phyloP scores from a whole-genome alignment of 139 green algal genomes.

The Limnomonas spitsbergensis region DNA sequence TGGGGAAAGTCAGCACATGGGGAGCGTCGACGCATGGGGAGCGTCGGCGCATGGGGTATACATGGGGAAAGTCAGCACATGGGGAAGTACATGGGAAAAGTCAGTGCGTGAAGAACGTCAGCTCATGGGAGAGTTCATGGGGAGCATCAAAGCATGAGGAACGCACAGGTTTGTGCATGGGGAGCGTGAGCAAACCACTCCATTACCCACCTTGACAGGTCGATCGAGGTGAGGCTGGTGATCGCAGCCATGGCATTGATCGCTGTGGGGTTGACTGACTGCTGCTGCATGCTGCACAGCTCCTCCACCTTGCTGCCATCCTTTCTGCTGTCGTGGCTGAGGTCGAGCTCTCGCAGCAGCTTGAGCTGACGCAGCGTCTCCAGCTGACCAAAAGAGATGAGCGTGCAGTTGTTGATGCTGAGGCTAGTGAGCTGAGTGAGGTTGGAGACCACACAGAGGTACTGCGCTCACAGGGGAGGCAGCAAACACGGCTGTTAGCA shows the following conservation, averaged over 20 bases:
- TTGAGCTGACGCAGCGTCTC: constrained; percentile 12
- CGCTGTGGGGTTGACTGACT: constrained; percentile 10
- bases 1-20: too few relatives aligned
- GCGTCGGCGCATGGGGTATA: too few relatives aligned
- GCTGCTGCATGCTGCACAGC: not conserved
- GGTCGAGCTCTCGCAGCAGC: constrained; percentile 31
- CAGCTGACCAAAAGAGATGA: constrained; percentile 19
- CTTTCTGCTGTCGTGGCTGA: constrained; percentile 23
- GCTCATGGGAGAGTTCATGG: too few relatives aligned
- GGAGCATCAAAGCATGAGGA: too few relatives aligned
- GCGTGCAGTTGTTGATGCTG: constrained; percentile 26
- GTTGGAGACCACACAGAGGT: constrained; percentile 12
- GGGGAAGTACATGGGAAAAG: too few relatives aligned
- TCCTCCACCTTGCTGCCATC: not conserved
- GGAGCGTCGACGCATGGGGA: too few relatives aligned
- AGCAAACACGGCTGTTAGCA: not conserved
- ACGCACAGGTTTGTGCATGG: too few relatives aligned
- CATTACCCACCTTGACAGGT: constrained; percentile 23
- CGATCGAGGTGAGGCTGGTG: constrained; percentile 28
- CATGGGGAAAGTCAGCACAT: too few relatives aligned
- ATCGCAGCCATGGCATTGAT: constrained; percentile 22
- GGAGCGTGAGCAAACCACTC: too few relatives aligned
- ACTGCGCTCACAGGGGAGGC: too few relatives aligned
- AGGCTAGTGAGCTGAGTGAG: constrained; percentile 26
- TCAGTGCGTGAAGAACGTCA: too few relatives aligned